Percentiles rank a stretch among this genome's conserved stretches.
Conservation (phyloP, 169 alveolate genomes). For the Eimeria praecox region DNA sequence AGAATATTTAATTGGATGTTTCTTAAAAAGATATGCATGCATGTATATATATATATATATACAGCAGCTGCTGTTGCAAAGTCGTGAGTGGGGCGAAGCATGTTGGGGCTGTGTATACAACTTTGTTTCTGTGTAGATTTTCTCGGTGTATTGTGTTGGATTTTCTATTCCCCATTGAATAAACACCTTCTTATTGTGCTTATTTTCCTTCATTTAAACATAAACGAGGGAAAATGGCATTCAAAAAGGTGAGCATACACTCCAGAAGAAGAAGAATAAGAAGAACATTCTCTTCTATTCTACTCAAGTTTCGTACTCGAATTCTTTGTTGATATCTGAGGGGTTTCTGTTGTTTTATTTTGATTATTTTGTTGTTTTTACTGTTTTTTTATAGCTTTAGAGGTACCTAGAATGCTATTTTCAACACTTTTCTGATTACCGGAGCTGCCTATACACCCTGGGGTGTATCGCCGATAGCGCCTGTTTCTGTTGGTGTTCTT, state of each 20-base stretch:
- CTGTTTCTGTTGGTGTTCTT: too few relatives aligned
- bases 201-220: neutral
- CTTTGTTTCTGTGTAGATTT: neutral
- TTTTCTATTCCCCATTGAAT: neutral
- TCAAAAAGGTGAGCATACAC: conserved; percentile 41
- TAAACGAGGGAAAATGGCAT: conserved; percentile 53
- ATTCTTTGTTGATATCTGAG: neutral
- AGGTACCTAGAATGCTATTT: too few relatives aligned
- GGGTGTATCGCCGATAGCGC: too few relatives aligned
- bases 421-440: too few relatives aligned
- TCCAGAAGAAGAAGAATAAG: neutral
- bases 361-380: too few relatives aligned
- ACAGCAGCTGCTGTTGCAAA: neutral
- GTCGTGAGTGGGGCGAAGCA: conserved; percentile 26
- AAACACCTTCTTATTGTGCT: neutral
- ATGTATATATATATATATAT: too few relatives aligned
- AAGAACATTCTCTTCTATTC: neutral
- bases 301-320: neutral
- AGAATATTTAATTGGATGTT: too few relatives aligned
- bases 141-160: neutral
- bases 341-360: neutral
- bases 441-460: too few relatives aligned
- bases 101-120: conserved; percentile 17
- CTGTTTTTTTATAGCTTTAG: too few relatives aligned
- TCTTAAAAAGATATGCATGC: neutral